Evolutionary conservation across 2,329 filamentous ascomycete species (phyloP), one percentile per base, ranked within the genome.

Genomic region (Zymoseptoria crescenta): DNA sequence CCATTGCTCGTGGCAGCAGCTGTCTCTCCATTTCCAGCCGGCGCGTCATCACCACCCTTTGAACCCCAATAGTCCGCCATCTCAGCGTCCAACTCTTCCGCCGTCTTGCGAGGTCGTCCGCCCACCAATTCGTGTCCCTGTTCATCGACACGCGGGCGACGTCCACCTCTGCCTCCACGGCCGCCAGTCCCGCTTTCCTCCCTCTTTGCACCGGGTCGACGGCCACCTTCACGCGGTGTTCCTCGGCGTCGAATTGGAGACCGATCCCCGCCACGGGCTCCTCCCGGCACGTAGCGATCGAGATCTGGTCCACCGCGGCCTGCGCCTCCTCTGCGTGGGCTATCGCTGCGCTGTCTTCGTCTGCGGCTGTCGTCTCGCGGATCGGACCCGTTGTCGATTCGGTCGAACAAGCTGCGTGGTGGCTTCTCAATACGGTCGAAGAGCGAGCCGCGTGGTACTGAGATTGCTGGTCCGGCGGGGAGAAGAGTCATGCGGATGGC

Each of bases 81-180:
- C 76, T 96, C 92, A n/a, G 89, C 90, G 73, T 96, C 92, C 49
- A 96, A 80, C 72, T 96, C 90, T 68, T 96, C 89, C 66, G 91
- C 88, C 0, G 92, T 96, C 82, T 96, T 96, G 75, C 85, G 87
- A 1, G 85, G 81, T 54, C 89, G 82, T 48, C 72, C 73, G 51
- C 70, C 69, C 6, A 69, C 69, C 10, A 68, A 52, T 5, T 68
- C 63, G 50, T 70, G 64, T 7, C 82, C 81, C 56, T 83, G 80
- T 19, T 77, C 79, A 52, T 77, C 77, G 30, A 68, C 61, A 35
- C 75, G 73, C 7, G 59, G 51, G 28, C 65, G 59, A 9, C 67
- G 62, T n/a, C 62, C 56, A 52, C 77, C 76, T 60, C 74, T 72
- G 16, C 72, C 71, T 41, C 79, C 76, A 21, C 74, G 73, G 16